A percentile compares a stretch with the other conserved stretches of the same genome.
Conservation (phyloP, 345 rosid species). For the Hibiscus syriacus region DNA sequence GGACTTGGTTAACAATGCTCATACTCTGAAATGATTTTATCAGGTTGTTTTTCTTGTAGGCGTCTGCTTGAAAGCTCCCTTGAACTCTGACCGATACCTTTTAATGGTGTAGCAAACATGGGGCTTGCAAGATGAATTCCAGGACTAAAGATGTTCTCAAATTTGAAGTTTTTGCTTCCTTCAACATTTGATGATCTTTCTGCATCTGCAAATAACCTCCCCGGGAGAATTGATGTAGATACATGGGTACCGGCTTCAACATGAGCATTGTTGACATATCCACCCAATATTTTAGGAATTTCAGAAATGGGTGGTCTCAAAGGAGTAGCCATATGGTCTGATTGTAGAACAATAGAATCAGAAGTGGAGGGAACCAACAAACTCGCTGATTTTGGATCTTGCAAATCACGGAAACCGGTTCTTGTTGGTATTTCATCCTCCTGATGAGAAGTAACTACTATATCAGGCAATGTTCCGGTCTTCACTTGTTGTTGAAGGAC, state of each 20-base stretch:
- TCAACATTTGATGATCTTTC: slow-evolving; percentile 34
- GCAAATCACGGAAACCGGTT: slow-evolving; percentile 27
- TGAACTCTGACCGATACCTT: slow-evolving; percentile 23
- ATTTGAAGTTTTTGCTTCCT: slow-evolving; percentile 32
- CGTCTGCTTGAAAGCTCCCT: slow-evolving; percentile 27
- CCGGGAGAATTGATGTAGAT: slow-evolving; percentile 34
- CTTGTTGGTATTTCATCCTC: slow-evolving; percentile 35
- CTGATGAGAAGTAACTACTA: slow-evolving; percentile 24
- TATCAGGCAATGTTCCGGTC: slow-evolving; percentile 38
- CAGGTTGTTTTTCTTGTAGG: slow-evolving; percentile 21
- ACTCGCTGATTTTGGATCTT: slow-evolving; percentile 23
- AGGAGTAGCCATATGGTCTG: slow-evolving; percentile 11
- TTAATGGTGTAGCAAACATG: slow-evolving; percentile 30
- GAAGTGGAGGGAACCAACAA: slow-evolving; percentile 29
- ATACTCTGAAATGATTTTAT: slow-evolving; percentile 33
- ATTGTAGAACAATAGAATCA: slow-evolving; percentile 31
- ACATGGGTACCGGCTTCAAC: slow-evolving; percentile 17
- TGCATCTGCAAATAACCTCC: slow-evolving; percentile 33
- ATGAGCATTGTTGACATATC: slow-evolving; percentile 19
- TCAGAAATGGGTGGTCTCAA: slow-evolving; percentile 32
- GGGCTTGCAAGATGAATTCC: slow-evolving; percentile 10
- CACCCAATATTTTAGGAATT: slow-evolving; percentile 28
- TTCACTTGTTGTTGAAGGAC: slow-evolving; percentile 57
- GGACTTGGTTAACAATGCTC: slow-evolving; percentile 30
- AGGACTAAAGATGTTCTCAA: slow-evolving; percentile 36